A percentile compares a stretch with the other conserved stretches of the same genome.
Evolutionary conservation across 2,329 filamentous ascomycete species (phyloP).

Genomic region (Macrophomina phaseolina): DNA sequence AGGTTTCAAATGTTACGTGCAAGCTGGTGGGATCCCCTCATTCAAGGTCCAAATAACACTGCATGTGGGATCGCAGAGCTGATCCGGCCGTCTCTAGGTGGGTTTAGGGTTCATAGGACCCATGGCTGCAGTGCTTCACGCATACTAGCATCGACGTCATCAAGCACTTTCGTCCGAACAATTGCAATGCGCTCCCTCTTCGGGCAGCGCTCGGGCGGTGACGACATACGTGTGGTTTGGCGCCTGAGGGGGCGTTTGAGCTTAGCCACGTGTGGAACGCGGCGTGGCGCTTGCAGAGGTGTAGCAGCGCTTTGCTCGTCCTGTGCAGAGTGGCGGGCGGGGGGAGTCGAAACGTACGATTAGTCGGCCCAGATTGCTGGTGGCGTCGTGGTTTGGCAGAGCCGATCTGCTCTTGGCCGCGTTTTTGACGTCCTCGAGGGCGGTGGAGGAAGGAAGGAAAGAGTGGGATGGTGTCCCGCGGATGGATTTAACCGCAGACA

Average conservation of each 20-base stretch:
- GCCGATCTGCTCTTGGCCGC: neutral
- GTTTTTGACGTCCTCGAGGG: neutral
- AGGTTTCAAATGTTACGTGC: neutral
- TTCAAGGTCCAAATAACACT: neutral
- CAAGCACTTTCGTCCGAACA: neutral
- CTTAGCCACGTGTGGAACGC: neutral
- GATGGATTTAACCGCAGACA: neutral
- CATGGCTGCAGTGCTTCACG: neutral
- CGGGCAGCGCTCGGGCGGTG: neutral
- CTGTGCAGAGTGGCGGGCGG: neutral
- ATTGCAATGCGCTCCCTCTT: neutral
- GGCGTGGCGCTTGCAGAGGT: neutral
- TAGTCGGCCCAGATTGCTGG: neutral
- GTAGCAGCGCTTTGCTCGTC: neutral
- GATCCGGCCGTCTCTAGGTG: neutral
- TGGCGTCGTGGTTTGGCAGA: neutral
- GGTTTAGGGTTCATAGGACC: neutral
- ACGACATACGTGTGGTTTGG: neutral
- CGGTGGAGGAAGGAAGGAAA: neutral
- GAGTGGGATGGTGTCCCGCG: neutral
- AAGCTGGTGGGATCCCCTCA: neutral
- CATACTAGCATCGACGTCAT: neutral
- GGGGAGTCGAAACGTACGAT: neutral
- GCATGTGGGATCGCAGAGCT: neutral
- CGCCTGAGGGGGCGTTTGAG: neutral